Conservation (phyloP, 164 flowering plant genomes). For the Macadamia integrifolia region DNA sequence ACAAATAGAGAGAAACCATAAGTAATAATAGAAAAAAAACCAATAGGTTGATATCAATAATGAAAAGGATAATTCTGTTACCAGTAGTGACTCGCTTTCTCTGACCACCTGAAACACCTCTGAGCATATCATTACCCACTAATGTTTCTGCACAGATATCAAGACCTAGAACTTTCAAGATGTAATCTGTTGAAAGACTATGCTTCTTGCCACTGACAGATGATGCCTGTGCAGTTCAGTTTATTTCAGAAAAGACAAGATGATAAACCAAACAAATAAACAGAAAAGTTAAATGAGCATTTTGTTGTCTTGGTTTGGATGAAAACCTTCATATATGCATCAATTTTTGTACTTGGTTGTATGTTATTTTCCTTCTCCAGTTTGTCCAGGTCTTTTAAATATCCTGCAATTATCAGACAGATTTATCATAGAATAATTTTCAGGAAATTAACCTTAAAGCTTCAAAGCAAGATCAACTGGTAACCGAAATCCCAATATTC, state of each 20-base stretch:
- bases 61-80: slow-evolving; percentile 5
- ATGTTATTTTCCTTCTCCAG: slow-evolving; percentile 66
- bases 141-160: slow-evolving; percentile 77
- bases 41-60: no score
- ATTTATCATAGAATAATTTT: no score
- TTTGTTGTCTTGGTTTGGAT: background rate
- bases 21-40: no score
- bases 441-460: background rate
- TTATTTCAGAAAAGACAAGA: background rate
- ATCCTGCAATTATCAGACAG: slow-evolving; percentile 23
- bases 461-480: no score
- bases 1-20: no score
- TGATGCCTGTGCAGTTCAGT: slow-evolving; percentile 51
- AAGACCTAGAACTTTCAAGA: slow-evolving; percentile 85
- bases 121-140: slow-evolving; percentile 84
- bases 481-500: no score
- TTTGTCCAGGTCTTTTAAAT: slow-evolving; percentile 46
- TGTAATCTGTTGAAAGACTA: slow-evolving; percentile 71
- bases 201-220: slow-evolving; percentile 61
- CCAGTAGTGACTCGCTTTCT: slow-evolving; percentile 91
- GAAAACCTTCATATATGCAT: slow-evolving; percentile 89
- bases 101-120: slow-evolving; percentile 96
- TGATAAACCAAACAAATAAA: background rate
- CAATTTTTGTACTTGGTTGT: slow-evolving; percentile 76
- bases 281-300: background rate